Percentiles rank a stretch among this genome's conserved stretches.
phyloP scores from a whole-genome alignment of 225 moss, liverwort and hornwort genomes.

The Marchantia paleacea region DNA sequence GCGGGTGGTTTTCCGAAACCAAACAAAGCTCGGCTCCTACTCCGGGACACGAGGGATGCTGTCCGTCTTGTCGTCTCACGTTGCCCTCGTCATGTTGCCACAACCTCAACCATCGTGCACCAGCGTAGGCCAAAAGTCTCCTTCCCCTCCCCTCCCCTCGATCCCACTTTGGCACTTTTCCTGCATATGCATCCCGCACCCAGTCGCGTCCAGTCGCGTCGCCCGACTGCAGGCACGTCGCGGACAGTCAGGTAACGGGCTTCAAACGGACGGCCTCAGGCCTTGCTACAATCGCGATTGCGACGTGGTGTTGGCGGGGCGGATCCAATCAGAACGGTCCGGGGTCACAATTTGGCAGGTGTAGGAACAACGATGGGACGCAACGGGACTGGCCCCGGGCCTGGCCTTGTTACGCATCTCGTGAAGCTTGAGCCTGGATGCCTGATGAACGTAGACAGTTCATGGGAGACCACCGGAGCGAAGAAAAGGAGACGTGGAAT shows the following conservation, averaged over 20 bases:
- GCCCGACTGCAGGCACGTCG: background rate
- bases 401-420: too few relatives aligned
- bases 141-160: background rate
- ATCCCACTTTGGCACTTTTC: slow-evolving; percentile 7
- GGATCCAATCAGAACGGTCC: background rate
- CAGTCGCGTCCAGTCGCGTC: background rate
- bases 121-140: background rate
- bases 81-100: slow-evolving; percentile 6
- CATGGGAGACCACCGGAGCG: too few relatives aligned
- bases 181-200: background rate
- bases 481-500: too few relatives aligned
- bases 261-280: background rate
- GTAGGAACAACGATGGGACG: background rate
- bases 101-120: background rate
- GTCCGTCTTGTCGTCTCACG: slow-evolving; percentile 20
- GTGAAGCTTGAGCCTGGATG: too few relatives aligned
- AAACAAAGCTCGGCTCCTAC: background rate
- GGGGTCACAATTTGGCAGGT: background rate
- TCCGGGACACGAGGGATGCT: slow-evolving; percentile 10
- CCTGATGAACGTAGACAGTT: too few relatives aligned
- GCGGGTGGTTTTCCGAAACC: background rate
- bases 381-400: too few relatives aligned
- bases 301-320: background rate
- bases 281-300: background rate
- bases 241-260: background rate